Percentiles rank a stretch among this genome's conserved stretches.
phyloP scores from a whole-genome alignment of 163 green algal genomes.

The Trebouxia gelatinosa region DNA sequence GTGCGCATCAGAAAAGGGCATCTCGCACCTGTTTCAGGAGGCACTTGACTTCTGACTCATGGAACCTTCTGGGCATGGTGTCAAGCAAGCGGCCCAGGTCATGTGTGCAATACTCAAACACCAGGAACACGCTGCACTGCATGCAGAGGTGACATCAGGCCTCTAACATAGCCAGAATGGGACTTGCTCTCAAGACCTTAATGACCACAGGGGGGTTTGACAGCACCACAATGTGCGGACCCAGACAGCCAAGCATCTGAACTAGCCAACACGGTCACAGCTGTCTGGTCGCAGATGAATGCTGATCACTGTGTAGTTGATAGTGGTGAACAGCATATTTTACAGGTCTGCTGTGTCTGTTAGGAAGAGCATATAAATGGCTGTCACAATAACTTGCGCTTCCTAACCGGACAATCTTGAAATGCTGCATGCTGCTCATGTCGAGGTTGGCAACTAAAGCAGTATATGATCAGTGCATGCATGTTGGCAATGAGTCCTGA shows the following conservation, averaged over 20 bases:
- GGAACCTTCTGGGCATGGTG: slow-evolving; percentile 50
- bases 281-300: too few relatives aligned
- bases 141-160: too few relatives aligned
- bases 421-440: background rate
- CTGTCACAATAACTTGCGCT: too few relatives aligned
- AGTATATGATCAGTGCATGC: too few relatives aligned
- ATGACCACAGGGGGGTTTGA: background rate
- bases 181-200: background rate
- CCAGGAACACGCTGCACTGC: slow-evolving; percentile 69
- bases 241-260: background rate
- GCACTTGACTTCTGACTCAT: slow-evolving; percentile 66
- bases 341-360: too few relatives aligned
- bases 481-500: too few relatives aligned
- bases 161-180: background rate
- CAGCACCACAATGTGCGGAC: background rate
- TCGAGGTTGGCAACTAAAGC: background rate
- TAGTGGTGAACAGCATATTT: too few relatives aligned
- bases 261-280: background rate
- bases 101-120: slow-evolving; percentile 83
- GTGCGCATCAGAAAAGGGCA: too few relatives aligned
- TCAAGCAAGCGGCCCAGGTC: slow-evolving; percentile 78
- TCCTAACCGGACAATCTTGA: background rate
- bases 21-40: slow-evolving; percentile 71
- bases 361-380: too few relatives aligned
- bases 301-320: too few relatives aligned